Evolutionary conservation across 352 stramenopile species (phyloP).

Genomic region (Phytophthora crassamura): DNA sequence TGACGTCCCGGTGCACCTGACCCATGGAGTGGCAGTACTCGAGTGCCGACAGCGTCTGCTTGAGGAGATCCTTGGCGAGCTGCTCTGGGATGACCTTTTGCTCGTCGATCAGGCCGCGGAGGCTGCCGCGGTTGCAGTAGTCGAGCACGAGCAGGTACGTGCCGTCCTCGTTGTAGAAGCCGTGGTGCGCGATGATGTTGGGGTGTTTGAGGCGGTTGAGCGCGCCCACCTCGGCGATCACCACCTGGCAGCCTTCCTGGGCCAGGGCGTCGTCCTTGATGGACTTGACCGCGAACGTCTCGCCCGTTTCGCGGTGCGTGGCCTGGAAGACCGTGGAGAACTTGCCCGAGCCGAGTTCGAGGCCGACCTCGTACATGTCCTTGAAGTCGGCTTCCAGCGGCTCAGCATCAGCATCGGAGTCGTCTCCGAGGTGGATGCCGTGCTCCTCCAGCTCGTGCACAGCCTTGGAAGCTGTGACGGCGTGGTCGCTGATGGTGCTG

Average conservation of each 20-base stretch:
- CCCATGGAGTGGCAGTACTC: conserved; percentile 88
- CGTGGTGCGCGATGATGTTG: conserved; percentile 84
- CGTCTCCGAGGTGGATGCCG: background rate
- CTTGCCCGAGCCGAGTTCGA: conserved; percentile 59
- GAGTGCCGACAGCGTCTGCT: conserved; percentile 76
- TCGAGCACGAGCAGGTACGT: conserved; percentile 91
- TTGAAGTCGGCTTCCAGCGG: conserved; percentile 43
- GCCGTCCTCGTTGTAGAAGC: conserved; percentile 78
- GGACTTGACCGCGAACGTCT: conserved; percentile 69
- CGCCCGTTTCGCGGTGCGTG: conserved; percentile 49
- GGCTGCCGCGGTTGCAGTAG: conserved; percentile 81
- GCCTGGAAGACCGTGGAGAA: conserved; percentile 71
- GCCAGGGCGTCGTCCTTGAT: conserved; percentile 58
- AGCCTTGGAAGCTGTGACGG: conserved; percentile 19
- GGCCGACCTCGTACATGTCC: conserved; percentile 68
- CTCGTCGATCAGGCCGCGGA: conserved; percentile 79
- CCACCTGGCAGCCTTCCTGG: conserved; percentile 59
- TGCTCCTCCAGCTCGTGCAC: conserved; percentile 20
- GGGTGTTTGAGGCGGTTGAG: conserved; percentile 78
- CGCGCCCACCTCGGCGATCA: conserved; percentile 75
- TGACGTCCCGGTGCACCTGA: conserved; percentile 92
- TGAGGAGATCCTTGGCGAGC: conserved; percentile 75
- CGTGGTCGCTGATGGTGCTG: conserved; percentile 43
- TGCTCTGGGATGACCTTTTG: conserved; percentile 69
- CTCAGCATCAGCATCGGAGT: background rate